phyloP scores from a whole-genome alignment of 257 asterid species.

The Plantago ovata region DNA sequence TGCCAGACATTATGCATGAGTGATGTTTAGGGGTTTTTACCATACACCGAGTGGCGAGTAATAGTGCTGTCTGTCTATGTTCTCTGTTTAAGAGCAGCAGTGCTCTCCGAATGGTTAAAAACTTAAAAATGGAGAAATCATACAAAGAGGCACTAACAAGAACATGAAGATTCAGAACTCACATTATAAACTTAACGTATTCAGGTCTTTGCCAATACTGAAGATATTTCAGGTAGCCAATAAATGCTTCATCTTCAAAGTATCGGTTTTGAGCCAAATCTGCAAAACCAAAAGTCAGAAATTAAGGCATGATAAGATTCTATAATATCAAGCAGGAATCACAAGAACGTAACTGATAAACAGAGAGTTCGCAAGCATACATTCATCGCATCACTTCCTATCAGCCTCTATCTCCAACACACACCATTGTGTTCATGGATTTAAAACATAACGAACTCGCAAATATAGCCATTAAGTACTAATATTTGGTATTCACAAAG shows the following conservation, averaged over 20 bases:
- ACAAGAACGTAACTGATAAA: background rate
- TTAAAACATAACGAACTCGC: background rate
- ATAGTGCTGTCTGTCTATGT: no score
- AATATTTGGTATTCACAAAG: background rate
- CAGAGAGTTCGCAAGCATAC: slow-evolving; percentile 1
- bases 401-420: no score
- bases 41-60: no score
- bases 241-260: slow-evolving; percentile 90
- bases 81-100: background rate
- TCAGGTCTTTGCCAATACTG: slow-evolving; percentile 95
- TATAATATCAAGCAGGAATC: background rate
- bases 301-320: slow-evolving; percentile 21
- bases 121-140: no score
- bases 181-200: slow-evolving; percentile 83
- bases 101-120: no score
- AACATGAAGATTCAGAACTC: slow-evolving; percentile 20
- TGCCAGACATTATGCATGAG: no score
- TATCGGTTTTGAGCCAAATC: slow-evolving; percentile 97
- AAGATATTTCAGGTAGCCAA: slow-evolving; percentile 87
- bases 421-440: background rate
- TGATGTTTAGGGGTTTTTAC: no score
- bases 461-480: no score
- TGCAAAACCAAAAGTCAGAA: slow-evolving; percentile 22
- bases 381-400: background rate
- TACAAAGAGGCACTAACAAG: background rate